Conservation (phyloP, 768 basidiomycete genomes). For the Mycena pura region DNA sequence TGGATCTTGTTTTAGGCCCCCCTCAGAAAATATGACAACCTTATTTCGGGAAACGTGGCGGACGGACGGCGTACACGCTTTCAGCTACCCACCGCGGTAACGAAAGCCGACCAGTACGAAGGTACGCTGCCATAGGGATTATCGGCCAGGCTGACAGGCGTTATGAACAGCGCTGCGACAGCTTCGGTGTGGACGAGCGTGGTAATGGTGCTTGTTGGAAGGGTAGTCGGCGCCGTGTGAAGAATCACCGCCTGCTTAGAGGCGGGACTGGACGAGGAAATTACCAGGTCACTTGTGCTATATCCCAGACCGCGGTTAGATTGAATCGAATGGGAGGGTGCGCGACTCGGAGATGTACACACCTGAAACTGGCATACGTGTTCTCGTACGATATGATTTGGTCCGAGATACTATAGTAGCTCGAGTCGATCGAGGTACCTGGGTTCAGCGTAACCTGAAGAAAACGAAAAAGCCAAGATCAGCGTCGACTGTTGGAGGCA, state of each 20-base stretch:
- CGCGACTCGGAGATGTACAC: background rate
- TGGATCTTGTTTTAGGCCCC: no score
- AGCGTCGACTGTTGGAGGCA: no score
- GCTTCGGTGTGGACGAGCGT: no score
- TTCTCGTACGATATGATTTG: slow-evolving; percentile 39
- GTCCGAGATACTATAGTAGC: slow-evolving; percentile 35
- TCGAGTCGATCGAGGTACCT: slow-evolving; percentile 24
- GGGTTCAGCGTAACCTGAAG: slow-evolving; percentile 39
- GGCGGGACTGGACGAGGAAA: background rate
- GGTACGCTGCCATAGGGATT: no score
- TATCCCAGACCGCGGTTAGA: background rate
- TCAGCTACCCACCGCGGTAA: no score
- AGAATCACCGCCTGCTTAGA: background rate
- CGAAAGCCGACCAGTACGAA: no score
- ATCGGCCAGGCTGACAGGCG: no score
- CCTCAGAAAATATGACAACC: no score
- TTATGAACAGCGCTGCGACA: no score
- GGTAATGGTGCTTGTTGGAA: background rate
- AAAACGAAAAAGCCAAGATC: background rate
- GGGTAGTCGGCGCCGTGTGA: background rate
- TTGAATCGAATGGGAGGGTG: background rate
- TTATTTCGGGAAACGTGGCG: no score
- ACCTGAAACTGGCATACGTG: slow-evolving; percentile 38
- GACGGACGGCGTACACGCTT: no score
- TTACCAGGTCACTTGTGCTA: background rate